Conservation (phyloP, 805 yeast genomes). For the Barnettozyma vustinii region DNA sequence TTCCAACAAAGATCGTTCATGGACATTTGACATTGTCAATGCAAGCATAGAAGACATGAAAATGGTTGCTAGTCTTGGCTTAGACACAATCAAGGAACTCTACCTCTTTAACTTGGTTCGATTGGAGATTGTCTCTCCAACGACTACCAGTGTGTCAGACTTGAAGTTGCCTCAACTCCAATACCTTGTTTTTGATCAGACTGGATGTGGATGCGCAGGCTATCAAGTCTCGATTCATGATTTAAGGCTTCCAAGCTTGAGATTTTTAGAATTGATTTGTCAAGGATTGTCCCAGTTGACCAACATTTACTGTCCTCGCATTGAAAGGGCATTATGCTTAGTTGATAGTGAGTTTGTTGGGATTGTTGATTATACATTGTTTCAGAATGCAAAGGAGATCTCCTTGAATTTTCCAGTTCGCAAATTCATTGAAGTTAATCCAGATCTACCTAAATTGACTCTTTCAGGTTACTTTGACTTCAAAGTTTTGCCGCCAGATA, state of each 20-base stretch:
- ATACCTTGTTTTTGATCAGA: neutral
- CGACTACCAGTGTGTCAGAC: neutral
- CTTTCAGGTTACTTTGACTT: neutral
- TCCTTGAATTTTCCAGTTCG: neutral
- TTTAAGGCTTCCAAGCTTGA: neutral
- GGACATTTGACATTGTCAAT: neutral
- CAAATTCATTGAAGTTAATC: neutral
- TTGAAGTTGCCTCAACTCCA: neutral
- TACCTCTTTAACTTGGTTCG: neutral
- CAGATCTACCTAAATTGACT: neutral
- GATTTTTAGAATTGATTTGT: neutral
- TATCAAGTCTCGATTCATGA: neutral
- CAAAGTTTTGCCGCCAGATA: neutral
- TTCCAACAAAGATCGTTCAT: neutral
- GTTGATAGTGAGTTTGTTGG: neutral
- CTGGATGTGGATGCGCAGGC: neutral
- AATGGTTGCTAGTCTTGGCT: neutral
- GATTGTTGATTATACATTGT: neutral
- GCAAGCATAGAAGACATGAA: neutral
- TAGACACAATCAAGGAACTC: neutral
- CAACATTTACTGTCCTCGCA: neutral
- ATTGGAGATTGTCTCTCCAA: neutral
- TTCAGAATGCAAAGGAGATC: neutral
- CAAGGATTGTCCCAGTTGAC: neutral
- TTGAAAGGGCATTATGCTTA: neutral